Conservation (phyloP, 306 rosid species). For the Potentilla sterilis region DNA sequence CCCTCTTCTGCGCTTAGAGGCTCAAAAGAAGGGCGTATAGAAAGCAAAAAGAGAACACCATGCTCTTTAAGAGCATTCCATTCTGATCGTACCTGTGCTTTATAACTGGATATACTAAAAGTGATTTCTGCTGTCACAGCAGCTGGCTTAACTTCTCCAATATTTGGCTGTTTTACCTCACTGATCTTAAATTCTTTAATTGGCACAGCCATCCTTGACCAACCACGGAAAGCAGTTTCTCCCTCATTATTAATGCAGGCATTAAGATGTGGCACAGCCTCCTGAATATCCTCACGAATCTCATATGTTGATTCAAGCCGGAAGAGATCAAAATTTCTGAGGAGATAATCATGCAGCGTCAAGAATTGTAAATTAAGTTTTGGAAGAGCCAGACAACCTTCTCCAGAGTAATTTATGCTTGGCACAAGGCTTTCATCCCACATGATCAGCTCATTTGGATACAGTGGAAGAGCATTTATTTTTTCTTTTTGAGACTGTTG, state of each 20-base stretch:
- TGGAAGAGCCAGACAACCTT: constrained; percentile 98
- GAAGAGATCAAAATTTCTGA: constrained; percentile 91
- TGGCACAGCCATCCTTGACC: constrained; percentile 99
- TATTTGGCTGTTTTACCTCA: constrained; percentile 91
- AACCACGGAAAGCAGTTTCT: constrained; percentile 88
- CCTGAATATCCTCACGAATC: constrained; percentile 98
- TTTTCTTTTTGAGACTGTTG: constrained; percentile 97
- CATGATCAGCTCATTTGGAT: constrained; percentile 95
- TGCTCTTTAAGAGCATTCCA: constrained; percentile 97
- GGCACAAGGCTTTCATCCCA: constrained; percentile 99
- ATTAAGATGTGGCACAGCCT: constrained; percentile 94
- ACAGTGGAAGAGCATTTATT: constrained; percentile 95
- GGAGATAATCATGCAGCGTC: constrained; percentile 97
- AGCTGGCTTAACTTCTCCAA: constrained; percentile 96
- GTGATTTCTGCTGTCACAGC: constrained; percentile 89
- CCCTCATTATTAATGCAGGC: constrained; percentile 85
- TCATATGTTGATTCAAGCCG: constrained; percentile 97
- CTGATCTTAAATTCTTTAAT: constrained; percentile 74
- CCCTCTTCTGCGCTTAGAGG: constrained; percentile 90
- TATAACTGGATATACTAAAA: constrained; percentile 84
- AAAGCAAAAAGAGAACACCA: constrained; percentile 86
- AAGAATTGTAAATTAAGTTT: constrained; percentile 90
- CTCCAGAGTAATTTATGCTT: constrained; percentile 95
- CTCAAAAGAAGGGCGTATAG: constrained; percentile 84
- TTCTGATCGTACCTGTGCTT: constrained; percentile 87